Conservation (phyloP, 805 yeast genomes). For the Candida orba region DNA sequence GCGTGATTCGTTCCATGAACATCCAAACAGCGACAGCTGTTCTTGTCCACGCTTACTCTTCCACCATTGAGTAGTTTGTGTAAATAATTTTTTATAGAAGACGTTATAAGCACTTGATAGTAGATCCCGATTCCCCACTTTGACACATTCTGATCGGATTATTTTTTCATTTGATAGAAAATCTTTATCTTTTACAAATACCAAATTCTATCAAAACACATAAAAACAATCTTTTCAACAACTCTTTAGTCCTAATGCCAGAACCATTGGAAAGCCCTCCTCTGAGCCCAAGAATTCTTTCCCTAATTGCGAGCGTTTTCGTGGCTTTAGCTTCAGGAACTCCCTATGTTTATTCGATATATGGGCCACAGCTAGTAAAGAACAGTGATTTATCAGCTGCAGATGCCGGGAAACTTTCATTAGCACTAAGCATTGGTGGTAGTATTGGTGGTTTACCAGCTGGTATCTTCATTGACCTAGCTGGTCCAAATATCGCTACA, state of each 20-base stretch:
- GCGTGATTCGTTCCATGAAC: conserved; percentile 91
- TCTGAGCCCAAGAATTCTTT: conserved; percentile 8
- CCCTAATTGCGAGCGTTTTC: conserved; percentile 23
- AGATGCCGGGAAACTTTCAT: conserved; percentile 57
- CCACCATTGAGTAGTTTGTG: background rate
- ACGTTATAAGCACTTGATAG: background rate
- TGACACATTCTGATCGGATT: background rate
- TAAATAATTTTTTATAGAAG: too few relatives aligned
- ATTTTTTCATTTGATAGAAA: too few relatives aligned
- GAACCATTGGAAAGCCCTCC: conserved; percentile 5
- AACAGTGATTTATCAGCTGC: conserved; percentile 50
- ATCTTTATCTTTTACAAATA: background rate
- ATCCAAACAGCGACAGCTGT: conserved; percentile 96
- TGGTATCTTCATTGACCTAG: conserved; percentile 57
- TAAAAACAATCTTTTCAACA: background rate
- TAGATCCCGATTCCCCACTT: background rate
- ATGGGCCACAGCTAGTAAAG: conserved; percentile 61
- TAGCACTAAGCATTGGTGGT: conserved; percentile 56
- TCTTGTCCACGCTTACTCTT: conserved; percentile 82
- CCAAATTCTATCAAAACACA: too few relatives aligned
- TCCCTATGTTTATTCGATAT: conserved; percentile 68
- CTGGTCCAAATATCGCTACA: conserved; percentile 49
- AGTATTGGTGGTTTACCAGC: conserved; percentile 67
- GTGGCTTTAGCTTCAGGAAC: conserved; percentile 69
- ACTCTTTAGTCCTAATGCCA: background rate